Evolutionary conservation across 306 rosid species (phyloP), one percentile per base, ranked within the genome.

Genomic region (Cicer pinnatifidum): DNA sequence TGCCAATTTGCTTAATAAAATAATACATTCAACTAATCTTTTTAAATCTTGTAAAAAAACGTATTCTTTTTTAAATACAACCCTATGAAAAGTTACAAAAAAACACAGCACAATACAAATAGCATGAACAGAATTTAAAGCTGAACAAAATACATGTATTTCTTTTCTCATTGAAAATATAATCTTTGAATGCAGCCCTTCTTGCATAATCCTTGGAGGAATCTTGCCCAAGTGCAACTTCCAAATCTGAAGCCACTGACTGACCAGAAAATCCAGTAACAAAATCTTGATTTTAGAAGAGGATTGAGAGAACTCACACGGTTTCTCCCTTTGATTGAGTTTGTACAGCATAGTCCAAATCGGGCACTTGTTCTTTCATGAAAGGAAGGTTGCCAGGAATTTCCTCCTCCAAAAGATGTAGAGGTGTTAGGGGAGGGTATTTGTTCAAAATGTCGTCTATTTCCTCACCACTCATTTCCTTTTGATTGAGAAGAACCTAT

Each of bases 371-470:
- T 73, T 85, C 91, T 68, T 57, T 68, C 72, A 73, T 7, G 52
- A 88, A 85, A 9, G 88, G 90, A 72, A 91, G 86, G 84, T 83
- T 85, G 40, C 86, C 91, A 1, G 97, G 90, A 60, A 78, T 83
- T 85, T 90, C 97, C 77, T 86, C 90, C 73, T 90, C 83, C 77
- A 91, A 79, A 82, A 81, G 78, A 74, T 69, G 77, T 35, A 89
- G 47, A 0, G 96, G 93, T 33, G 97, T 94, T 75, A 88, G 89
- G 44, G 96, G 89, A 61, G 96, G 99, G 89, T 94, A 94, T 41
- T 83, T 86, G 88, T 75, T 84, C 81, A 91, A 56, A 66, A 94
- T 88, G 48, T 83, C 84, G 60, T 91, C 90, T 19, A 94, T 71
- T 86, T 91, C 96, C 71, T 85, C 88, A 41, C 99, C 96, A 19